phyloP scores from a whole-genome alignment of 2,329 filamentous ascomycete species.

The Chrysoporthe austroafricana region DNA sequence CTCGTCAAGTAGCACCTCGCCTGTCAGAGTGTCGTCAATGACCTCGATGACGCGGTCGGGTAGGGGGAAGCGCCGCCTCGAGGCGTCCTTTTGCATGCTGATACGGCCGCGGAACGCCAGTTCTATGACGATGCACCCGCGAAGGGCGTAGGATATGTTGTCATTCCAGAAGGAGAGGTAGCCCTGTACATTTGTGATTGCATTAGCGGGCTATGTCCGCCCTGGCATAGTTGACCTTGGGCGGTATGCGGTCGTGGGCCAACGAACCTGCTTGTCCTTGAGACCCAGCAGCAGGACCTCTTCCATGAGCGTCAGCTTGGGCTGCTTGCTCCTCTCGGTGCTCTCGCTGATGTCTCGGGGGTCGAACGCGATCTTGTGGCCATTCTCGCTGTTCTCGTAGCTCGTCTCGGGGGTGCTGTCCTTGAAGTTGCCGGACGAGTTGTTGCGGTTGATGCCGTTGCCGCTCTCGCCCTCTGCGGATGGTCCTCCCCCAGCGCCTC shows the following conservation, averaged over 20 bases:
- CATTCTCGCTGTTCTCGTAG: slow-evolving; percentile 91
- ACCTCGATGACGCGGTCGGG: slow-evolving; percentile 96
- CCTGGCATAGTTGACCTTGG: background rate
- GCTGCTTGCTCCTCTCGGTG: slow-evolving; percentile 94
- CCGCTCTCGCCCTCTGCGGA: slow-evolving; percentile 56
- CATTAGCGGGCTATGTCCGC: background rate
- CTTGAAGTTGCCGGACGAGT: slow-evolving; percentile 56
- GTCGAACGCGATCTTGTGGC: slow-evolving; percentile 98
- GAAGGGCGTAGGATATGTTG: slow-evolving; percentile 97
- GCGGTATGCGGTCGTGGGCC: background rate
- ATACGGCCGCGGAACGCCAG: slow-evolving; percentile 93
- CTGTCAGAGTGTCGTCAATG: slow-evolving; percentile 92
- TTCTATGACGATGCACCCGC: slow-evolving; percentile 98
- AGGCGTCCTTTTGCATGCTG: slow-evolving; percentile 97
- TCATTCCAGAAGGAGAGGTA: slow-evolving; percentile 99
- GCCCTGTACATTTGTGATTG: slow-evolving; percentile 61
- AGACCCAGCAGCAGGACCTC: slow-evolving; percentile 92
- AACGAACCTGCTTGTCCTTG: slow-evolving; percentile 94
- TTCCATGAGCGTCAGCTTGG: slow-evolving; percentile 98
- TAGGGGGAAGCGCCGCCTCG: slow-evolving; percentile 86
- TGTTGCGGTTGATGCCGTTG: slow-evolving; percentile 58
- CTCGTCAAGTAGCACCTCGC: slow-evolving; percentile 96
- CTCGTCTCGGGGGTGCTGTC: slow-evolving; percentile 72
- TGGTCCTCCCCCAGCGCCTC: slow-evolving; percentile 65
- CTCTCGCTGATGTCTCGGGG: slow-evolving; percentile 97